Percentiles rank a stretch among this genome's conserved stretches.
These are phyloP conservation scores for Ceratocystis cacaofunesta DNA, from an alignment of 2,329 filamentous ascomycete species.

Conservation along the genomic window DNA sequence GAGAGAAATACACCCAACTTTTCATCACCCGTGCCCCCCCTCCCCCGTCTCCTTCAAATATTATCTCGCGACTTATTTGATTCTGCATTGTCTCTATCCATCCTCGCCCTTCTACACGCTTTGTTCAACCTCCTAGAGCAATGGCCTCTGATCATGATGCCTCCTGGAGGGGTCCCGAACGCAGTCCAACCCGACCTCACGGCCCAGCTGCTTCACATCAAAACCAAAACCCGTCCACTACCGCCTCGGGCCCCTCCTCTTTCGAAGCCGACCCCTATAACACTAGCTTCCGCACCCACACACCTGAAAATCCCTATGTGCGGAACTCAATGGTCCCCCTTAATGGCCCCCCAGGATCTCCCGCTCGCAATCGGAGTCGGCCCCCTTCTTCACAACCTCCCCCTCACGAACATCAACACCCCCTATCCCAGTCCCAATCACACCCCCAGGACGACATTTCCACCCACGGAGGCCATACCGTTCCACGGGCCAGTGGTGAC, in stretches of 20 bases:
- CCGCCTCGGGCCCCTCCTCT: slow-evolving; percentile 8
- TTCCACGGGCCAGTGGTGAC: slow-evolving; percentile 11
- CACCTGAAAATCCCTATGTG: slow-evolving; percentile 13
- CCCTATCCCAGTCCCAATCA: slow-evolving; percentile 11
- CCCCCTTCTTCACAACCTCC: slow-evolving; percentile 10
- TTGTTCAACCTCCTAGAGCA: not conserved
- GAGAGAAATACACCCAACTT: not conserved
- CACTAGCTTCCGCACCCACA: slow-evolving; percentile 10
- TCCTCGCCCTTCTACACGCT: not conserved
- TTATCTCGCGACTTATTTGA: not conserved
- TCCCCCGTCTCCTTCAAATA: no score
- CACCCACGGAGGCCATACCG: not conserved
- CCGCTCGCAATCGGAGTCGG: slow-evolving; percentile 13
- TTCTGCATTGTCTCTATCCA: not conserved
- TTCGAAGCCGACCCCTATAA: slow-evolving; percentile 13
- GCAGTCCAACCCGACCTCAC: slow-evolving; percentile 13
- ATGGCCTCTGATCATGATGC: slow-evolving; percentile 16
- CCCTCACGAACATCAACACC: slow-evolving; percentile 6
- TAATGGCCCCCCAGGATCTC: slow-evolving; percentile 10
- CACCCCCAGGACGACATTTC: slow-evolving; percentile 2
- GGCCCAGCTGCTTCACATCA: slow-evolving; percentile 1
- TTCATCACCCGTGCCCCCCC: not conserved
- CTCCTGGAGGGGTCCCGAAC: slow-evolving; percentile 15
- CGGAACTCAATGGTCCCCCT: slow-evolving; percentile 7
- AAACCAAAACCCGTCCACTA: not conserved